A percentile compares a stretch with the other conserved stretches of the same genome.
Evolutionary conservation across 352 stramenopile genomes (phyloP).

Genomic region (Pythium utonaiense): DNA sequence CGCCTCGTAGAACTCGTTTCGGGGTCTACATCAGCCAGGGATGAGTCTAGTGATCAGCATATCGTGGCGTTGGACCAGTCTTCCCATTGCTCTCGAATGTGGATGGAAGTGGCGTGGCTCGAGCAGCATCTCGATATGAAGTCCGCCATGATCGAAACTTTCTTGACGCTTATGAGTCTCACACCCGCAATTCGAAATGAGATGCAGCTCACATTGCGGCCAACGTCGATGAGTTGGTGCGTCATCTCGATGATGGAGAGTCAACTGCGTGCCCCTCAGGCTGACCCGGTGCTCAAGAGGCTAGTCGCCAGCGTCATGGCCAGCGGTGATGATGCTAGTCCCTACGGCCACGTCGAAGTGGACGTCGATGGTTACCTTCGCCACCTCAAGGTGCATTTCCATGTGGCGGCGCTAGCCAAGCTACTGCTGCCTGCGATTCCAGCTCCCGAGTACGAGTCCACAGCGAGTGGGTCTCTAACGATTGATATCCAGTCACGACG

Average conservation of each 20-base stretch:
- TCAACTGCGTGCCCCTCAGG: conserved; percentile 34
- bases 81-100: conserved; percentile 14
- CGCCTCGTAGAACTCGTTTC: conserved; percentile 44
- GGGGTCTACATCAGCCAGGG: neutral
- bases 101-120: conserved; percentile 52
- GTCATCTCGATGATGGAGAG: conserved; percentile 51
- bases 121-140: conserved; percentile 73
- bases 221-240: conserved; percentile 52
- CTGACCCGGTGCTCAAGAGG: conserved; percentile 32
- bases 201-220: conserved; percentile 32
- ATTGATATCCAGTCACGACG: conserved; percentile 36
- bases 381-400: conserved; percentile 46
- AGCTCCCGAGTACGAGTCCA: neutral
- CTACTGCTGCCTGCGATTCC: conserved; percentile 11
- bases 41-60: conserved; percentile 1
- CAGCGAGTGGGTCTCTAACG: conserved; percentile 11
- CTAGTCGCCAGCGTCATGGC: conserved; percentile 23
- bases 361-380: conserved; percentile 64
- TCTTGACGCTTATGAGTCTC: conserved; percentile 47
- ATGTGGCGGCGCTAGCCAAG: conserved; percentile 50
- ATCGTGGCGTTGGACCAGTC: neutral
- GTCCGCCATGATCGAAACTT: conserved; percentile 66
- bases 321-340: neutral
- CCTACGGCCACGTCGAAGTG: conserved; percentile 27
- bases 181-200: conserved; percentile 3